Evolutionary conservation across 305 asterid genomes (phyloP).

Genomic region (Withania somnifera): DNA sequence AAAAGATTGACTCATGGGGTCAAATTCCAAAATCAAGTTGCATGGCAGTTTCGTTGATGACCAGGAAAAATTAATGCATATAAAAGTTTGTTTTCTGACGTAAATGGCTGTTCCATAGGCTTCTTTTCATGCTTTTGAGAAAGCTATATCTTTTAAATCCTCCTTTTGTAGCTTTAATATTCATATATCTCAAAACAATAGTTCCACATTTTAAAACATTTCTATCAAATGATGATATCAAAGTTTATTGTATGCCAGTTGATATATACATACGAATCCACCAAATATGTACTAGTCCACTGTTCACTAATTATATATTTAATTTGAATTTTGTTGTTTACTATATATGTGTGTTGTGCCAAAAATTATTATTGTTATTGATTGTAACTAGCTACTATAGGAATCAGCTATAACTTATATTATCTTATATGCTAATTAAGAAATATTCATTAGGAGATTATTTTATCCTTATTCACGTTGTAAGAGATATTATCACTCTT

Average conservation of each 20-base stretch:
- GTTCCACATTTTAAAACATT: neutral
- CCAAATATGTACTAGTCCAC: too few species aligned
- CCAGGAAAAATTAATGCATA: neutral
- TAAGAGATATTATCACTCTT: too few species aligned
- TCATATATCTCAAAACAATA: neutral
- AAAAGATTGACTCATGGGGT: neutral
- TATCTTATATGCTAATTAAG: too few species aligned
- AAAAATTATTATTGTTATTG: too few species aligned
- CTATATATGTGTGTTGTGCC: too few species aligned
- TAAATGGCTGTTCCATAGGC: neutral
- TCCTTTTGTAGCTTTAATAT: neutral
- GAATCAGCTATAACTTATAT: too few species aligned
- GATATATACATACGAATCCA: too few species aligned
- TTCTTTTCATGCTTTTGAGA: slow-evolving; percentile 3
- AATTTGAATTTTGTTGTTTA: too few species aligned
- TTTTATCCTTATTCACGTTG: too few species aligned
- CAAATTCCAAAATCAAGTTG: neutral
- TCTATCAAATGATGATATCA: neutral
- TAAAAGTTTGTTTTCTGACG: neutral
- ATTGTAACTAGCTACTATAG: too few species aligned
- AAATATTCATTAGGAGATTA: too few species aligned
- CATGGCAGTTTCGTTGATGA: neutral
- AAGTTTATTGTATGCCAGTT: neutral
- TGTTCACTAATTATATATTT: too few species aligned
- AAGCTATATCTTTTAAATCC: neutral